A percentile compares a stretch with the other conserved stretches of the same genome.
phyloP scores from a whole-genome alignment of 257 asterid genomes.

The Thymus quinquecostatus region DNA sequence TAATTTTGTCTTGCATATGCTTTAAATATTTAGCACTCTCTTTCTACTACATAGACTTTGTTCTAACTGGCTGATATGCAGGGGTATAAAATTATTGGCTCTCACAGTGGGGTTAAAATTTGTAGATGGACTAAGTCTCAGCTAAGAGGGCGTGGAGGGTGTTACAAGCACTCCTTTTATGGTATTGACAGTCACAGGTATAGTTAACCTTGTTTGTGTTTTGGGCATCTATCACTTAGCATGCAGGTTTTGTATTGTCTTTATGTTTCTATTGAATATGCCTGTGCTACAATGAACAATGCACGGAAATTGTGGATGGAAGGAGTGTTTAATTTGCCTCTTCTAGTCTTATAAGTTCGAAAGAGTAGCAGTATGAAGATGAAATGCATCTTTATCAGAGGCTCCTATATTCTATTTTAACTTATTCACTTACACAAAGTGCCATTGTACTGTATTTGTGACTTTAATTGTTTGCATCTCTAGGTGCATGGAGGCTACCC shows the following conservation, averaged over 20 bases:
- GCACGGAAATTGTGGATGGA: too few relatives aligned
- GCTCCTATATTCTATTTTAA: not conserved
- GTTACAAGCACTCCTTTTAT: slow-evolving; percentile 95
- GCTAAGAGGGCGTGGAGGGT: slow-evolving; percentile 99
- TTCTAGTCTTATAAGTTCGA: not conserved
- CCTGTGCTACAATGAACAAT: too few relatives aligned
- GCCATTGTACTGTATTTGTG: slow-evolving; percentile 8
- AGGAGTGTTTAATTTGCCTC: not conserved
- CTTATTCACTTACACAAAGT: not conserved
- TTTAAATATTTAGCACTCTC: not conserved
- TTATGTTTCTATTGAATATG: slow-evolving; percentile 11
- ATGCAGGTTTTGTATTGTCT: slow-evolving; percentile 13
- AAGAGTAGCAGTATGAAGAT: not conserved
- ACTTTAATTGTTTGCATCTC: not conserved
- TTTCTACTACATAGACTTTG: slow-evolving; percentile 10
- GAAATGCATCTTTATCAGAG: slow-evolving; percentile 1
- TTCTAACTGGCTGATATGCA: slow-evolving; percentile 39
- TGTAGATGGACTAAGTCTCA: slow-evolving; percentile 99
- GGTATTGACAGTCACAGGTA: slow-evolving; percentile 99
- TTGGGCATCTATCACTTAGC: slow-evolving; percentile 14
- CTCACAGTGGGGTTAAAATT: slow-evolving; percentile 96
- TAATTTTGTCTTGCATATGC: not conserved
- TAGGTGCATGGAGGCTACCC: slow-evolving; percentile 99
- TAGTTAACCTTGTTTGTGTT: slow-evolving; percentile 30
- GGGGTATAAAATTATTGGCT: slow-evolving; percentile 97